Evolutionary conservation across 1,284 basidiomycete species (phyloP).

Genomic region (Veloporphyrellus conicus): DNA sequence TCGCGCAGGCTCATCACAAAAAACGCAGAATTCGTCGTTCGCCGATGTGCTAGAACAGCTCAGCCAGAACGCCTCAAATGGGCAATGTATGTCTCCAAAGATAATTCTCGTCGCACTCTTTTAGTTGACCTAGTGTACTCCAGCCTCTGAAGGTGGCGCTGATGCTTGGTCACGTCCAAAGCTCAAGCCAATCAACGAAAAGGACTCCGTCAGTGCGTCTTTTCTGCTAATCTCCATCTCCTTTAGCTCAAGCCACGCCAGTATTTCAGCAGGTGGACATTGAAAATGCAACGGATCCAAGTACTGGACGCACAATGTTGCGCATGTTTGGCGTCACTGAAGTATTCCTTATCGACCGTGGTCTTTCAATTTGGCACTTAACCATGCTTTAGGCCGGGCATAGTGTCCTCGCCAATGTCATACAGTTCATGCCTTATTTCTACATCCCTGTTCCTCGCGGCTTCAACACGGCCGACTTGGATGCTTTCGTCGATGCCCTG

Average conservation of each 20-base stretch:
- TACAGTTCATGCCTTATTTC: slow-evolving; percentile 86
- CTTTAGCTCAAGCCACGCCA: slow-evolving; percentile 26
- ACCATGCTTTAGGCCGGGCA: slow-evolving; percentile 60
- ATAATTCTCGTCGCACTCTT: neutral
- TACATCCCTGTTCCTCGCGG: slow-evolving; percentile 83
- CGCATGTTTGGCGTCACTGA: slow-evolving; percentile 88
- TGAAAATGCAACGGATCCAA: slow-evolving; percentile 61
- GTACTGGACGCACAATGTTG: slow-evolving; percentile 48
- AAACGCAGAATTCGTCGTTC: slow-evolving; percentile 50
- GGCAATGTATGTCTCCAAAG: slow-evolving; percentile 35
- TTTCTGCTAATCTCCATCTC: neutral
- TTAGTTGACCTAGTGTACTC: neutral
- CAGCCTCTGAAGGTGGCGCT: slow-evolving; percentile 70
- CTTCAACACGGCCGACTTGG: slow-evolving; percentile 65
- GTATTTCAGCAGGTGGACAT: slow-evolving; percentile 95
- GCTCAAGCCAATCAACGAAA: slow-evolving; percentile 53
- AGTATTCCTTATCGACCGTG: slow-evolving; percentile 36
- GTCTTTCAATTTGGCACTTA: neutral
- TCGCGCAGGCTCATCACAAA: slow-evolving; percentile 21
- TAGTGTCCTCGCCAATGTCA: slow-evolving; percentile 80
- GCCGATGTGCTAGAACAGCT: slow-evolving; percentile 73
- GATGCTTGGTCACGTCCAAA: slow-evolving; percentile 75
- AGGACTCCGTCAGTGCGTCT: slow-evolving; percentile 58
- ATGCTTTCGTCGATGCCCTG: slow-evolving; percentile 62
- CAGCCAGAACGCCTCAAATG: slow-evolving; percentile 57